These are phyloP conservation scores for Xylariaceae sp. DNA, from an alignment of 2,329 filamentous ascomycete genomes.

Conservation along the genomic window DNA sequence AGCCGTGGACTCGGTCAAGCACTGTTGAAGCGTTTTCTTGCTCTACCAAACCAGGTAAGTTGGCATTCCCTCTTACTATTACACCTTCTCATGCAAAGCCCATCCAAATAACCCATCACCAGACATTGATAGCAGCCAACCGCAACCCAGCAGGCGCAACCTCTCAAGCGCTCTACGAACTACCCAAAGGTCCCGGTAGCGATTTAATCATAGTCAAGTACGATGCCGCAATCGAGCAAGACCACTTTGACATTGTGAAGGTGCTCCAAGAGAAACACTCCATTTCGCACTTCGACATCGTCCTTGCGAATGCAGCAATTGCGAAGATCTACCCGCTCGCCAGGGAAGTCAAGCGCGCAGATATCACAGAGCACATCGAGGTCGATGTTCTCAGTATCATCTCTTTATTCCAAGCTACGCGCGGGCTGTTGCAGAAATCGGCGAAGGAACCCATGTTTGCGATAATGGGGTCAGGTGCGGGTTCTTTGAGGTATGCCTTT, in stretches of 20 bases:
- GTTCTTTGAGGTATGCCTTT: constrained; percentile 9
- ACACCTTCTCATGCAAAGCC: background rate
- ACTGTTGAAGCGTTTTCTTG: constrained; percentile 36
- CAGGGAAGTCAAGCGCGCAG: constrained; percentile 32
- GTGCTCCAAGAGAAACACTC: constrained; percentile 29
- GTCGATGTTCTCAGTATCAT: constrained; percentile 44
- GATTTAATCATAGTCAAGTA: constrained; percentile 42
- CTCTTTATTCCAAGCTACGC: constrained; percentile 43
- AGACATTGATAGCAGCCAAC: constrained; percentile 41
- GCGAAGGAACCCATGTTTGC: constrained; percentile 36
- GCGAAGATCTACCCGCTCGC: constrained; percentile 32
- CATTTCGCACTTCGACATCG: constrained; percentile 45
- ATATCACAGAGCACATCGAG: constrained; percentile 38
- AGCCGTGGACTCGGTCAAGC: constrained; percentile 38
- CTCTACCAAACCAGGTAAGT: constrained; percentile 52
- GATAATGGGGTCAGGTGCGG: constrained; percentile 35
- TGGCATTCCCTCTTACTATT: background rate
- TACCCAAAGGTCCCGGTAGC: constrained; percentile 36
- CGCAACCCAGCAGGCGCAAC: constrained; percentile 31
- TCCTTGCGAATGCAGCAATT: constrained; percentile 53
- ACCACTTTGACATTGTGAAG: constrained; percentile 33
- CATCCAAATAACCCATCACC: background rate
- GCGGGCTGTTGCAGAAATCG: constrained; percentile 36
- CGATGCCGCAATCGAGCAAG: constrained; percentile 36
- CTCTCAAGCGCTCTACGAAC: constrained; percentile 30